phyloP scores from a whole-genome alignment of 768 basidiomycete genomes.

The Gautieria morchelliformis region DNA sequence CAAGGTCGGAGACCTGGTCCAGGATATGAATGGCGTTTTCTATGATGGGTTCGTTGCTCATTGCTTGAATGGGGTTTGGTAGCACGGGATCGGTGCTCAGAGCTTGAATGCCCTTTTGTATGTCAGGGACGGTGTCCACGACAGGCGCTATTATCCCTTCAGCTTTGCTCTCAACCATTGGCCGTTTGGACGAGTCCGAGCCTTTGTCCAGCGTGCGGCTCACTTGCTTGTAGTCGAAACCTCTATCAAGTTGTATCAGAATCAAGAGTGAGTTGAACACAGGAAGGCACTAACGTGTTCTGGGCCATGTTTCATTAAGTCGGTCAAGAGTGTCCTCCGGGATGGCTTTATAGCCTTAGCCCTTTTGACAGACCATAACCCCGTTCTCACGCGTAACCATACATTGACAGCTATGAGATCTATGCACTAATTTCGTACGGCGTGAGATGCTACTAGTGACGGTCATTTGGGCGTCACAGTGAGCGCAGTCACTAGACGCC shows the following conservation, averaged over 20 bases:
- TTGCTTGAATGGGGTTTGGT: slow-evolving; percentile 23
- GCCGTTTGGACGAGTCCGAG: background rate
- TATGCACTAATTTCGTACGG: too few relatives aligned
- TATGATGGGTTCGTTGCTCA: slow-evolving; percentile 9
- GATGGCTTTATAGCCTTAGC: too few relatives aligned
- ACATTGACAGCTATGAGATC: too few relatives aligned
- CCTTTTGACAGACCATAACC: too few relatives aligned
- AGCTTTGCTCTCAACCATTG: background rate
- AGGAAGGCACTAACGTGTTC: background rate
- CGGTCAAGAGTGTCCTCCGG: too few relatives aligned
- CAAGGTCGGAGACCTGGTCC: slow-evolving; percentile 25
- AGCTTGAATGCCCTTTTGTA: background rate
- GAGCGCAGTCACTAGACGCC: too few relatives aligned
- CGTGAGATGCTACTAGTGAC: too few relatives aligned
- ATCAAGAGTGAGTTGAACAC: background rate
- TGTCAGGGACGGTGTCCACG: background rate
- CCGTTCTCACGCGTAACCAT: too few relatives aligned
- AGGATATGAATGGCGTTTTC: slow-evolving; percentile 24
- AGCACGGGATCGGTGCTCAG: background rate
- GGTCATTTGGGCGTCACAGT: too few relatives aligned
- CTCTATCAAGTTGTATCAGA: background rate
- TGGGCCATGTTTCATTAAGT: too few relatives aligned
- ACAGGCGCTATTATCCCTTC: background rate
- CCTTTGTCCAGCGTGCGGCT: background rate
- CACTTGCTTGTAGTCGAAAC: background rate